A percentile compares a stretch with the other conserved stretches of the same genome.
phyloP scores from a whole-genome alignment of 352 stramenopile genomes.

The Hyaloperonospora arabidopsidis region DNA sequence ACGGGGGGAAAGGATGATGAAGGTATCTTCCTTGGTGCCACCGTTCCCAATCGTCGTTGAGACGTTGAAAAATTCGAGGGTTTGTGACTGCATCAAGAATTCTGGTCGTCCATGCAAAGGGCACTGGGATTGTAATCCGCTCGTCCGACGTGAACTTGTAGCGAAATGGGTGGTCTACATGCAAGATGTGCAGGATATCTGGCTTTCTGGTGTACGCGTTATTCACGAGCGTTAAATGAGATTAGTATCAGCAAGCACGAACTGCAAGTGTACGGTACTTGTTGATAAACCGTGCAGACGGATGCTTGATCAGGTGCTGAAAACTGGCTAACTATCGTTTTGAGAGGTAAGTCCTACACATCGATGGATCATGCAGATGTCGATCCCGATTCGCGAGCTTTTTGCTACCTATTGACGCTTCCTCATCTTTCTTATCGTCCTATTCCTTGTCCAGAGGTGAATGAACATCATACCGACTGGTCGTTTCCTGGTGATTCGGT shows the following conservation, averaged over 20 bases:
- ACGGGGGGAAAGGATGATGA: no score
- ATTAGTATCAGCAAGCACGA: slow-evolving; percentile 24
- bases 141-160: no score
- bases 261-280: slow-evolving; percentile 80
- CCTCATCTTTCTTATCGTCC: slow-evolving; percentile 15
- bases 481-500: no score
- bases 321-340: slow-evolving; percentile 44
- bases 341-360: slow-evolving; percentile 44
- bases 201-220: no score
- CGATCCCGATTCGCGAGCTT: slow-evolving; percentile 12
- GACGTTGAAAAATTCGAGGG: slow-evolving; percentile 74
- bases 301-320: slow-evolving; percentile 41
- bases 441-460: slow-evolving; percentile 13
- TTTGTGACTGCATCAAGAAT: slow-evolving; percentile 65
- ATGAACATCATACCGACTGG: no score
- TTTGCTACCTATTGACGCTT: slow-evolving; percentile 5
- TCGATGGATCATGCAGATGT: slow-evolving; percentile 47
- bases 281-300: slow-evolving; percentile 60
- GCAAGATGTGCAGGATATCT: no score
- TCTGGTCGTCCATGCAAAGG: slow-evolving; percentile 53
- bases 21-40: slow-evolving; percentile 73
- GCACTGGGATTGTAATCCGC: slow-evolving; percentile 47
- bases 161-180: no score
- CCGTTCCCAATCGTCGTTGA: slow-evolving; percentile 70
- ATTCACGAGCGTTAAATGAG: no score